A percentile compares a stretch with the other conserved stretches of the same genome.
phyloP scores from a whole-genome alignment of 2,329 filamentous ascomycete genomes.

The Aspergillus tanneri region DNA sequence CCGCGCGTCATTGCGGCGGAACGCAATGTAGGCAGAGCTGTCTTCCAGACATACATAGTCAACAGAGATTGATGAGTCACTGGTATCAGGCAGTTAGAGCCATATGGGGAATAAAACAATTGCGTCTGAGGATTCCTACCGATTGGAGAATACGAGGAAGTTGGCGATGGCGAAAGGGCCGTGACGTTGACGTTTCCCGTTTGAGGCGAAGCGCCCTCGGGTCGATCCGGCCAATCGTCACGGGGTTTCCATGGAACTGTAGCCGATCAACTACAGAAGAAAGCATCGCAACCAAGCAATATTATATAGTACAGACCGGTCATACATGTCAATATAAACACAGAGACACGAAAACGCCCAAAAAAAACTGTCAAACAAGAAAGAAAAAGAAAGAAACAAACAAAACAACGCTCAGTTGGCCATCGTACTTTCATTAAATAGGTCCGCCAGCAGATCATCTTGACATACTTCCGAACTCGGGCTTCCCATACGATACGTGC shows the following conservation, averaged over 20 bases:
- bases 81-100: slow-evolving; percentile 4
- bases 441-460: slow-evolving; percentile 64
- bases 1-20: slow-evolving; percentile 16
- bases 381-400: not conserved
- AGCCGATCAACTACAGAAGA: not conserved
- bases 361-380: not conserved
- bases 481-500: slow-evolving; percentile 78
- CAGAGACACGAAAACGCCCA: not conserved
- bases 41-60: slow-evolving; percentile 15
- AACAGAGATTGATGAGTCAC: not conserved
- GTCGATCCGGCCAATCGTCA: not conserved
- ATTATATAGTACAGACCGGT: not conserved
- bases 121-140: too few relatives aligned
- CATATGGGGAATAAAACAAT: too few relatives aligned
- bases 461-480: slow-evolving; percentile 66
- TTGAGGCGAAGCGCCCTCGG: slow-evolving; percentile 10
- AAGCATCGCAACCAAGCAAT: not conserved
- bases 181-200: slow-evolving; percentile 18
- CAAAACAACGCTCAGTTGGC: slow-evolving; percentile 30
- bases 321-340: not conserved
- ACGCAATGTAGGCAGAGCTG: slow-evolving; percentile 21
- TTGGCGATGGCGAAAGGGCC: slow-evolving; percentile 3
- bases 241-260: not conserved
- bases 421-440: slow-evolving; percentile 74
- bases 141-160: too few relatives aligned